Base-by-base conservation (phyloP, 2,329 filamentous ascomycete species). In the Talaromyces piceae region DNA sequence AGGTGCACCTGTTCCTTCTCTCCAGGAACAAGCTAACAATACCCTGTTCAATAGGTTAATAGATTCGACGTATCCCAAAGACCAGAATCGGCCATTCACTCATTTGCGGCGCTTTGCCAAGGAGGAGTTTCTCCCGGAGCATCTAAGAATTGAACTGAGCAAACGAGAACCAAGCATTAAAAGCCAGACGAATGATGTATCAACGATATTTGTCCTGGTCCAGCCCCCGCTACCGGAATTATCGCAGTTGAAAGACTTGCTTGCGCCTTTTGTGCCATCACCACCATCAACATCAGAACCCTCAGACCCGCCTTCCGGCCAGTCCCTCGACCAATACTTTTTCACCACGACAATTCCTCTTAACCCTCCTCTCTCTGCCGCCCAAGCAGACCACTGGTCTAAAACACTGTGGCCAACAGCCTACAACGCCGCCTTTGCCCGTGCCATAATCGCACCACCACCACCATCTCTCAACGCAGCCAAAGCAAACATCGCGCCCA, bases 401-500 rank as follows among this genome's bases (percentile, higher is more conserved):
- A 63, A 63, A 20, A 66, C 56, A 11, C 59, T 70, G 41, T 75
- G 73, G 73, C 72, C 72, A 1, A 67, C 71, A 27, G 60, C 63
- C 9, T 75, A 65, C 61, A 75, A 75, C 56, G 69, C 72, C 18
- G 68, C 73, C 4, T 67, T 71, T 6, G 69, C 71, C 7, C 63
- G 69, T n/a, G 60, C 68, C 26, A 66, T 67, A 44, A 61, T 73
- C 56, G 69, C 70, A 1, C 72, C 73, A 2, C 71, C 72, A 3
- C 64, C 64, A 2, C 64, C 70, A 44, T 62, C 67, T 4, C 59
- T 75, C 5, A 60, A 54, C 27, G 61, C 62, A 5, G 61, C 63
- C 0, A 65, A 62, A 33, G 59, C 67, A 6, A 64, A 63, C 4
- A 66, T 75, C 13, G 59, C 65, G 27, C 67, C 64, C 1, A 57